phyloP scores from a whole-genome alignment of 495 filamentous ascomycete genomes.

The Daldinia concentrica region DNA sequence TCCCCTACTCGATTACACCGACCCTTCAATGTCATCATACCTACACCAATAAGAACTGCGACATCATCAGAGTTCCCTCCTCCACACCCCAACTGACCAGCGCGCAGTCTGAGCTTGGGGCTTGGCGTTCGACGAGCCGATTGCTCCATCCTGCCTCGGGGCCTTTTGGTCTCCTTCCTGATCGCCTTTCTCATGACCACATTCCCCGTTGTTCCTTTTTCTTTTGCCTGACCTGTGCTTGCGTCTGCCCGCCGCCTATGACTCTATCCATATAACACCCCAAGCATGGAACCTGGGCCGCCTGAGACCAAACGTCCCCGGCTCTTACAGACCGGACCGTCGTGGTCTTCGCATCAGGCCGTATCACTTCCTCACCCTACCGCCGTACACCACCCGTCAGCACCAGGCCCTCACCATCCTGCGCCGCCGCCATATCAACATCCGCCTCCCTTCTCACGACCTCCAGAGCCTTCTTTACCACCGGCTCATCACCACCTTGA shows the following conservation, averaged over 20 bases:
- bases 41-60: slow-evolving; percentile 46
- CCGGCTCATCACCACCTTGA: slow-evolving; percentile 51
- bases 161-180: slow-evolving; percentile 43
- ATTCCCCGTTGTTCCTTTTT: slow-evolving; percentile 52
- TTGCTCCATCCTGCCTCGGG: slow-evolving; percentile 42
- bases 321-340: slow-evolving; percentile 51
- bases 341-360: slow-evolving; percentile 59
- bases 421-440: slow-evolving; percentile 55
- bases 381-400: slow-evolving; percentile 50
- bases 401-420: slow-evolving; percentile 52
- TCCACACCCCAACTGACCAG: slow-evolving; percentile 48
- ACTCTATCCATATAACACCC: slow-evolving; percentile 53
- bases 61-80: slow-evolving; percentile 40
- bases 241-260: slow-evolving; percentile 44
- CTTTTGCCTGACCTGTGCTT: slow-evolving; percentile 50
- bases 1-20: slow-evolving; percentile 44
- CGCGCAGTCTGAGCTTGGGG: slow-evolving; percentile 43
- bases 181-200: slow-evolving; percentile 52
- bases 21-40: slow-evolving; percentile 47
- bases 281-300: slow-evolving; percentile 62
- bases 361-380: slow-evolving; percentile 58
- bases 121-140: slow-evolving; percentile 43
- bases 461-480: slow-evolving; percentile 49
- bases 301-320: slow-evolving; percentile 60
- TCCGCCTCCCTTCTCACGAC: slow-evolving; percentile 53